These are phyloP conservation scores for Rhizoclosmatium hyalinum DNA, from an alignment of 371 early-diverging fungal genomes.

Conservation along the genomic window DNA sequence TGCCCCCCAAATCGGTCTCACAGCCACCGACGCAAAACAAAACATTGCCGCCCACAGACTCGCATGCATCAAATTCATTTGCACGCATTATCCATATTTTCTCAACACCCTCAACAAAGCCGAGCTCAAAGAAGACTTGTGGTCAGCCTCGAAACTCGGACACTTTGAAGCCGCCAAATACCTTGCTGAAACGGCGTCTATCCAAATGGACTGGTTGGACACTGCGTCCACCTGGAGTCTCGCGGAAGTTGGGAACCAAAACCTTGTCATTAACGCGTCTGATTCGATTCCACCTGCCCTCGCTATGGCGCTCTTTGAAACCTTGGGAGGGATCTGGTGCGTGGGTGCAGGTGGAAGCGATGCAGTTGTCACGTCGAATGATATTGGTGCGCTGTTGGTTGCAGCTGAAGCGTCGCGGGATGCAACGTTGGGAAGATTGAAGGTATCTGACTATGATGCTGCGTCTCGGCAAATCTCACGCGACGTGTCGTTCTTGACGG, in stretches of 20 bases:
- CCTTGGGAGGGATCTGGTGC: constrained; percentile 21
- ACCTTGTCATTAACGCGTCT: not conserved
- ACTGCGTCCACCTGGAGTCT: constrained; percentile 14
- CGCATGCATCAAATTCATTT: not conserved
- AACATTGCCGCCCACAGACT: constrained; percentile 1
- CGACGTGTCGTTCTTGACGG: constrained; percentile 10
- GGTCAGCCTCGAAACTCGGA: constrained; percentile 13
- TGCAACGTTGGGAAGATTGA: not conserved
- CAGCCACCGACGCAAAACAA: not conserved
- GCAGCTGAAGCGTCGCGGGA: constrained; percentile 23
- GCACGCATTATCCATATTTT: not conserved
- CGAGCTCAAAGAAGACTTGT: constrained; percentile 5
- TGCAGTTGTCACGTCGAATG: not conserved
- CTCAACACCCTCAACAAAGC: not conserved
- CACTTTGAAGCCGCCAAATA: constrained; percentile 14
- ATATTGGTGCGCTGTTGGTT: constrained; percentile 25
- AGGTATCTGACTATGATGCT: constrained; percentile 18
- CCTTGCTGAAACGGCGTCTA: constrained; percentile 4
- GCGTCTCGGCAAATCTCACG: constrained; percentile 17
- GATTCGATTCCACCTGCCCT: constrained; percentile 22
- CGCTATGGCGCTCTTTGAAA: constrained; percentile 25
- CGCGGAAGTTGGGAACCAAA: not conserved
- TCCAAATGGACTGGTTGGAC: constrained; percentile 29
- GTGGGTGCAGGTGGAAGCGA: not conserved
- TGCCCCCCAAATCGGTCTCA: constrained; percentile 23